Conservation (phyloP, 148 eudicot species). For the Rhododendron molle region DNA sequence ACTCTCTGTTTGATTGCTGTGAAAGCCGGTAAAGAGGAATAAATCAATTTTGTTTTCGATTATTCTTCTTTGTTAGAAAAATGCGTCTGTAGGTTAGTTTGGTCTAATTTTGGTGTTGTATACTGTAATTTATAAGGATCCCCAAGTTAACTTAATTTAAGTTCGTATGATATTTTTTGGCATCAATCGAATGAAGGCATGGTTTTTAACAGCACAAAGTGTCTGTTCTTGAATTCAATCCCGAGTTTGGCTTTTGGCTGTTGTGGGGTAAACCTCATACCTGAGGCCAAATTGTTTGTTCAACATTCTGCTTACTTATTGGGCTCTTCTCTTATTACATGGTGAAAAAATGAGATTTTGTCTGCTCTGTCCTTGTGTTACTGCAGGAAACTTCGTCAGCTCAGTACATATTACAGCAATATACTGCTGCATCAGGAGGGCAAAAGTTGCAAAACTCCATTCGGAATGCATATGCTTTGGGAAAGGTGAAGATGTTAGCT, state of each 20-base stretch:
- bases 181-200: background rate
- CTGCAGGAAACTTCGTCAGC: slow-evolving; percentile 57
- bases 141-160: background rate
- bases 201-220: background rate
- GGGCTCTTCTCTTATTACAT: background rate
- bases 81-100: background rate
- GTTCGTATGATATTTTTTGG: background rate
- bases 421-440: slow-evolving; percentile 56
- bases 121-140: background rate
- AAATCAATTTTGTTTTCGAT: background rate
- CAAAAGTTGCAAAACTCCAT: slow-evolving; percentile 38
- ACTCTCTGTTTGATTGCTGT: background rate
- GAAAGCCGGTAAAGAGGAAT: background rate
- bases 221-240: background rate
- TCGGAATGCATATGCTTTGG: slow-evolving; percentile 49
- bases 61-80: background rate
- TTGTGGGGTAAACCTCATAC: too few species aligned
- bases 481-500: slow-evolving; percentile 50
- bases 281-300: too few species aligned
- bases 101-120: background rate
- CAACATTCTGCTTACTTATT: background rate
- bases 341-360: background rate
- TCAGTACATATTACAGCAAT: slow-evolving; percentile 57
- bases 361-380: background rate
- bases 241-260: background rate